Percentiles rank a stretch among this genome's conserved stretches.
phyloP scores from a whole-genome alignment of 805 yeast species.

The Candida pini region DNA sequence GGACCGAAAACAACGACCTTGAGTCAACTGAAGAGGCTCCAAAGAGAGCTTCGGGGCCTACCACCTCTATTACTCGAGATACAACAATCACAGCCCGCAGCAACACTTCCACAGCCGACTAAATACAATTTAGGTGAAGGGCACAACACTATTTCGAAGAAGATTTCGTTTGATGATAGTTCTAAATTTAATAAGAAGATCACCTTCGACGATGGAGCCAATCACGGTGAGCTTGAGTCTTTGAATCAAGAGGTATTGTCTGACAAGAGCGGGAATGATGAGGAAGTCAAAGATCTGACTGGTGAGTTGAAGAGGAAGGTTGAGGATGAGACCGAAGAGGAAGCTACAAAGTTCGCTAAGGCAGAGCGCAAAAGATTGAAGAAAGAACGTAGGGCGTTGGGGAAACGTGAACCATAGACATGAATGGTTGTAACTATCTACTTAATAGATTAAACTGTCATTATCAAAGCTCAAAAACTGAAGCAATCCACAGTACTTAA shows the following conservation, averaged over 20 bases:
- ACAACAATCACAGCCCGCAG: slow-evolving; percentile 2
- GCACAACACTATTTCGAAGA: background rate
- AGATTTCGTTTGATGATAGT: background rate
- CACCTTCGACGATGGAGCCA: slow-evolving; percentile 13
- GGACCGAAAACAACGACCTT: slow-evolving; percentile 25
- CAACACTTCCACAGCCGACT: background rate
- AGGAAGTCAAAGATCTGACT: no score
- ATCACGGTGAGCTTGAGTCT: no score
- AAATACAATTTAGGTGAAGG: no score
- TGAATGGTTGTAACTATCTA: no score
- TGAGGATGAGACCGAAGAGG: slow-evolving; percentile 8
- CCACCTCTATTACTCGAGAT: slow-evolving; percentile 30
- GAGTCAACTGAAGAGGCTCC: slow-evolving; percentile 31
- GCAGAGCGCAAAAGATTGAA: slow-evolving; percentile 24
- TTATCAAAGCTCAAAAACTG: no score
- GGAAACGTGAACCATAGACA: slow-evolving; percentile 16
- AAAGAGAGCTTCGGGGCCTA: slow-evolving; percentile 32
- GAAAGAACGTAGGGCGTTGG: slow-evolving; percentile 20
- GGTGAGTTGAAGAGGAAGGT: background rate
- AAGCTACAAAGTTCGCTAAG: slow-evolving; percentile 10
- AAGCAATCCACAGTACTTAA: no score
- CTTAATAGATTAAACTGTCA: background rate
- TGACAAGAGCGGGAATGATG: no score
- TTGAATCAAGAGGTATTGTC: no score
- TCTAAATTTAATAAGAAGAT: slow-evolving; percentile 15